Base-by-base conservation (phyloP, 1,139 yeast genomes). In the Diutina ranongensis region DNA sequence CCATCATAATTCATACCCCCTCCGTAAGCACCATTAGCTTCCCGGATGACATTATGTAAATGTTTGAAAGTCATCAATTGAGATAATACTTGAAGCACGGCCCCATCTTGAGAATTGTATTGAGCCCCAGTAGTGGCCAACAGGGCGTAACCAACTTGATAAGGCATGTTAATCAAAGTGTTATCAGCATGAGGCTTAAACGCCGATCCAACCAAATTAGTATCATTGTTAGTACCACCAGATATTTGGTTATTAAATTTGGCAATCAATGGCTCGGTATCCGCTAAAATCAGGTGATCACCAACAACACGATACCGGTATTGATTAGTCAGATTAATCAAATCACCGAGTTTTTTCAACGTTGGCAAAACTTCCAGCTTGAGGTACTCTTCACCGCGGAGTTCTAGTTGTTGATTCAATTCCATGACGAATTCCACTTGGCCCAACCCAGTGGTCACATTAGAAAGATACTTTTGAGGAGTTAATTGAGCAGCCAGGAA, bases 1-100 rank as follows among this genome's bases (percentile, higher is more conserved):
- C 94, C 89, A 57, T 83, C 86, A 59, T 80, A 89, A 16, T 76
- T 68, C 15, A 95, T 83, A 2, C 98, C 98, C 12, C 96, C 97
- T 8, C 98, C 98, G 58, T 92, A 92, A 0, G 98, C 98, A 47
- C 98, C 98, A 50, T 96, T 96, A 55, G 92, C 80, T 60, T 92
- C 98, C 54, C 98, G 77, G 40, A 92, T 80, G 51, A 88, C 95
- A 12, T 87, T 78, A 60, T 92, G 98, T 45, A 94, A 68, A 54
- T 85, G 78, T 58, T 85, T 84, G 63, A 83, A 89, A 0, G 95
- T 81, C 53, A 89, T 64, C 47, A 92, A 62, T 55, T 84, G 94
- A 1, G 97, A 74, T 46, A 92, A 68, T 0, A 92, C 78, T 60
- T 87, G 95, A 45, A 92, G 71, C 1, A 88, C 71, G 0, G 97